These are phyloP conservation scores for Talaromyces sp. DNA, from an alignment of 2,329 filamentous ascomycete genomes.

Conservation along the genomic window DNA sequence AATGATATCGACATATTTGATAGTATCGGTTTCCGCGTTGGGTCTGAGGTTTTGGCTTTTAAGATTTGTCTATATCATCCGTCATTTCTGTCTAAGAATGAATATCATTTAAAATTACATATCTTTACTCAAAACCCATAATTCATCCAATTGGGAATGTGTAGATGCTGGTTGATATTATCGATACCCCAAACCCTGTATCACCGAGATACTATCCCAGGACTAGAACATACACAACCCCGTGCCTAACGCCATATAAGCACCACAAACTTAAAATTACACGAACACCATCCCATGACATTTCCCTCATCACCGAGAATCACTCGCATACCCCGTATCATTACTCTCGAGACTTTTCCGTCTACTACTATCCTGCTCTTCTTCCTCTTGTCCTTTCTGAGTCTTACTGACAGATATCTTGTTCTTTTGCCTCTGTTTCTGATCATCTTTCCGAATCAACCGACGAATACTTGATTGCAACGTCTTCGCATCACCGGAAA, in stretches of 20 bases:
- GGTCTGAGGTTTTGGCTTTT: background rate
- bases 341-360: conserved; percentile 35
- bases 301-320: conserved; percentile 1
- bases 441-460: conserved; percentile 19
- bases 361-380: conserved; percentile 11
- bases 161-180: background rate
- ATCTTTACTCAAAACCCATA: background rate
- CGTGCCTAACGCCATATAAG: background rate
- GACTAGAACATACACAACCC: background rate
- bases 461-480: conserved; percentile 24
- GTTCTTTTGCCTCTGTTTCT: conserved; percentile 21
- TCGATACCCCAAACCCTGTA: background rate
- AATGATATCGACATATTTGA: conserved; percentile 8
- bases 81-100: background rate
- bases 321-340: conserved; percentile 41
- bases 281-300: background rate
- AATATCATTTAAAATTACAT: background rate
- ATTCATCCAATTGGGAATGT: background rate
- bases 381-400: background rate
- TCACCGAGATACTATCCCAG: background rate
- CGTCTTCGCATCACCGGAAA: conserved; percentile 23
- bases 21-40: background rate
- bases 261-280: background rate
- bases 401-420: conserved; percentile 13
- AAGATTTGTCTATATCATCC: background rate